phyloP scores from a whole-genome alignment of 2,329 filamentous ascomycete species.

The Cryphonectria naterciae region DNA sequence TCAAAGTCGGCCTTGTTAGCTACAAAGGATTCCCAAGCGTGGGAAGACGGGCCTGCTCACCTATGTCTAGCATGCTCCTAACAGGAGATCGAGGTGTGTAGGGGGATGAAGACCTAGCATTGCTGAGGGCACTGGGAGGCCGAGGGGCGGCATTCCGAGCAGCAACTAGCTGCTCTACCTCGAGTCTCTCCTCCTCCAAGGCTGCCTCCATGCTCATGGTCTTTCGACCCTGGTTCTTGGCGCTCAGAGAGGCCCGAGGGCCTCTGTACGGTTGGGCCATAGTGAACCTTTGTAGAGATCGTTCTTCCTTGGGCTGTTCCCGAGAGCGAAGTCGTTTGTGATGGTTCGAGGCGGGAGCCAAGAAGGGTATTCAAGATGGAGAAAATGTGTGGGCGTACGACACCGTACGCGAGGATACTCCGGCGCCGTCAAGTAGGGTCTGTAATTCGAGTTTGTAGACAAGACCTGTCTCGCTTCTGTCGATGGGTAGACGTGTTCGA shows the following conservation, averaged over 20 bases:
- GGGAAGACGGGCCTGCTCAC: conserved; percentile 44
- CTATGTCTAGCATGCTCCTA: conserved; percentile 69
- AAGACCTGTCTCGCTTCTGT: not conserved
- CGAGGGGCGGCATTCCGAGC: conserved; percentile 41
- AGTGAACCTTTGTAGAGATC: conserved; percentile 21
- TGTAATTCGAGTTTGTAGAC: not conserved
- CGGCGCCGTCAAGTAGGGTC: not conserved
- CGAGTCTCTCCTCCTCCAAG: conserved; percentile 75
- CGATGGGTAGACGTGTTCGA: not conserved
- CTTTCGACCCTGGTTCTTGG: conserved; percentile 34
- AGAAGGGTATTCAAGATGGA: not conserved
- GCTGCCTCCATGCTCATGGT: conserved; percentile 77
- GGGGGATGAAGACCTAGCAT: conserved; percentile 55
- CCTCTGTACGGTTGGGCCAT: conserved; percentile 33
- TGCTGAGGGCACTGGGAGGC: conserved; percentile 39
- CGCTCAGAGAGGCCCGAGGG: conserved; percentile 10
- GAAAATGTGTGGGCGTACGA: not conserved
- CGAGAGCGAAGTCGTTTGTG: not conserved
- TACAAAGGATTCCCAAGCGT: conserved; percentile 32
- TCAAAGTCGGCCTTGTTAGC: conserved; percentile 37
- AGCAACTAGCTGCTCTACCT: conserved; percentile 72
- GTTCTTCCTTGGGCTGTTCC: not conserved
- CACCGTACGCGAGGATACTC: not conserved
- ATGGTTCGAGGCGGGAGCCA: not conserved
- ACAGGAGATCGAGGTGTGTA: conserved; percentile 67